Base-by-base conservation (phyloP, 129 eudicot genomes). In the Gnaphalium uliginosum region DNA sequence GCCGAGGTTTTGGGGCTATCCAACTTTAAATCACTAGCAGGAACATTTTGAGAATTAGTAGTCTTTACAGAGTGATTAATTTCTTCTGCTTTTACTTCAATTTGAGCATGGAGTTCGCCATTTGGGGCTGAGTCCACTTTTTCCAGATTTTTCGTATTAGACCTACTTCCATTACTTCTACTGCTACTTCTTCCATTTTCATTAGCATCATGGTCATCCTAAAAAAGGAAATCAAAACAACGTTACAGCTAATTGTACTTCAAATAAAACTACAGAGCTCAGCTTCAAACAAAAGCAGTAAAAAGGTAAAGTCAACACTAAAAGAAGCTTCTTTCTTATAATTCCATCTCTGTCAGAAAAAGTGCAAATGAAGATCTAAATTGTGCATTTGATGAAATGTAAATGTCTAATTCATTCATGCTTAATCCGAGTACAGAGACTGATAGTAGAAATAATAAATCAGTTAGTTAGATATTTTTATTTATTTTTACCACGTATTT, bases 141-240 rank as follows among this genome's bases (percentile, higher is more conserved):
- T 85, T 74, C 75, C 69, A 67, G 63, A 76, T 82, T 80, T 80
- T 56, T 85, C 54, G 35, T 76, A 30, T 54, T 71, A 24, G 89
- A 71, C 74, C 79, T 69, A 75, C 79, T 60, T 41, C 74, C 81
- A 15, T 69, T 76, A 76, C 66, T 79, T 81, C 57, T 83, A 71
- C 71, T 13, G 41, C 58, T 48, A 70, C 57, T 78, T 76, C 79
- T 82, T 68, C 32, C 71, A 48, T 39, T 65, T 23, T 56, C 78
- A 53, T 72, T 69, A 0, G 27, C 76, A 64, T 77, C 77, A 64
- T 46, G 67, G 66, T 60, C 79, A 75, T 59, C 89, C 92, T 86
- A 79, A 79, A 73, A 26, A 10, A 59, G 48, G 8, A 68, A 39
- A 41, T 5, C 8, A 64, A 33, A 50, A 59, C 58, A 72, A 27